phyloP scores from a whole-genome alignment of 2,329 filamentous ascomycete genomes.

The Rhynchosporium agropyri region DNA sequence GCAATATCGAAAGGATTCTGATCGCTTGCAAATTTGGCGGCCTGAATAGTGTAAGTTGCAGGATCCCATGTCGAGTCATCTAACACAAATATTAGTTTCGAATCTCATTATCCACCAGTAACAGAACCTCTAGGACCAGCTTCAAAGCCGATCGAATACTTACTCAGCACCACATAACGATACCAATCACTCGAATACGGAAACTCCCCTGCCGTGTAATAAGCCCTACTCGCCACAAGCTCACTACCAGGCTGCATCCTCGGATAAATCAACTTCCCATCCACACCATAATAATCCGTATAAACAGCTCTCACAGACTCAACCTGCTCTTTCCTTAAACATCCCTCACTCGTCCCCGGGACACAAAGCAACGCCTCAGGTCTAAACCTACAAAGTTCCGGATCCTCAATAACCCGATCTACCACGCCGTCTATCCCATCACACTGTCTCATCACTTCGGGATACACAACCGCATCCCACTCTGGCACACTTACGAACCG shows the following conservation, averaged over 20 bases:
- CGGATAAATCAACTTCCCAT: constrained; percentile 52
- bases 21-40: constrained; percentile 37
- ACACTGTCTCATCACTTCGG: constrained; percentile 44
- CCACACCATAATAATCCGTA: constrained; percentile 46
- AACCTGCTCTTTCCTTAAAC: constrained; percentile 49
- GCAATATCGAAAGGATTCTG: constrained; percentile 34
- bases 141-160: neutral
- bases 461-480: constrained; percentile 33
- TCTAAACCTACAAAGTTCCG: constrained; percentile 43
- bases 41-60: constrained; percentile 45
- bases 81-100: constrained; percentile 1
- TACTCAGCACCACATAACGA: constrained; percentile 23
- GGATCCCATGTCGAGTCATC: constrained; percentile 43
- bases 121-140: neutral
- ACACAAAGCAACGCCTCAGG: constrained; percentile 32
- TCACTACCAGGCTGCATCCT: constrained; percentile 52
- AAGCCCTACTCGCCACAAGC: constrained; percentile 34
- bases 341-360: constrained; percentile 40
- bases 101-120: neutral
- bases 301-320: constrained; percentile 48
- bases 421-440: constrained; percentile 46
- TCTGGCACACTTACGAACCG: constrained; percentile 20
- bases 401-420: constrained; percentile 47
- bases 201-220: constrained; percentile 20
- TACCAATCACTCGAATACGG: constrained; percentile 25